Percentiles rank a stretch among this genome's conserved stretches.
Evolutionary conservation across 2,329 filamentous ascomycete genomes (phyloP).

Genomic region (Bimuria novae-zelandiae): DNA sequence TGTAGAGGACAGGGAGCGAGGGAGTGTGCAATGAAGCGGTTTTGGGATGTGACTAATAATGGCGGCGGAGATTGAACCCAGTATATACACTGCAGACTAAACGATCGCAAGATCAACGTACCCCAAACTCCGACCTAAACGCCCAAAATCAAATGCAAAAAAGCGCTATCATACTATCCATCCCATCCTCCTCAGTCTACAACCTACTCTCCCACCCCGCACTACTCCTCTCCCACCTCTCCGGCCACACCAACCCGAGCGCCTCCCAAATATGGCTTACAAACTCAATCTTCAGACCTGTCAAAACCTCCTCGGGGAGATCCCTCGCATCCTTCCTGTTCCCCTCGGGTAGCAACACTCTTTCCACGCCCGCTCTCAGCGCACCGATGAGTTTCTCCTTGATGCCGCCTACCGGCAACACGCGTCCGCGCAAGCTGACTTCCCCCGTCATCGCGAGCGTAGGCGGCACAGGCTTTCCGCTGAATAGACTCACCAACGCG

Average conservation of each 20-base stretch:
- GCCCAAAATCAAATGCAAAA: neutral
- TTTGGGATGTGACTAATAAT: too few species aligned
- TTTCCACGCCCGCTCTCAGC: constrained; percentile 89
- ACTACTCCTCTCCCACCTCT: constrained; percentile 73
- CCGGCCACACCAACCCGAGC: constrained; percentile 88
- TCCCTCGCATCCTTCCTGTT: constrained; percentile 94
- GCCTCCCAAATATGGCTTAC: constrained; percentile 97
- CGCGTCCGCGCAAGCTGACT: constrained; percentile 79
- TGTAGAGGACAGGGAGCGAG: too few species aligned
- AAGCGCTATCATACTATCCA: neutral
- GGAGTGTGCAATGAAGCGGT: too few species aligned
- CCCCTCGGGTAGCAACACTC: constrained; percentile 82
- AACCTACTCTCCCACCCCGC: constrained; percentile 74
- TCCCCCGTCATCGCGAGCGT: constrained; percentile 93
- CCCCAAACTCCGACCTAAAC: too few species aligned
- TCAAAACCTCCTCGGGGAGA: constrained; percentile 84
- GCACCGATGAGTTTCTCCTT: constrained; percentile 99
- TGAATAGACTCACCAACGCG: constrained; percentile 88
- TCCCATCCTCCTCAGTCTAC: constrained; percentile 48
- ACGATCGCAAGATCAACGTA: too few species aligned
- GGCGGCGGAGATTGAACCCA: too few species aligned
- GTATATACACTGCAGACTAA: too few species aligned
- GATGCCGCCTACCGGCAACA: constrained; percentile 94
- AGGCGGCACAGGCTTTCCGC: constrained; percentile 81
- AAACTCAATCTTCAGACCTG: constrained; percentile 85